Base-by-base conservation (phyloP, 1,284 basidiomycete genomes). In the Singerocomus inundabilis region DNA sequence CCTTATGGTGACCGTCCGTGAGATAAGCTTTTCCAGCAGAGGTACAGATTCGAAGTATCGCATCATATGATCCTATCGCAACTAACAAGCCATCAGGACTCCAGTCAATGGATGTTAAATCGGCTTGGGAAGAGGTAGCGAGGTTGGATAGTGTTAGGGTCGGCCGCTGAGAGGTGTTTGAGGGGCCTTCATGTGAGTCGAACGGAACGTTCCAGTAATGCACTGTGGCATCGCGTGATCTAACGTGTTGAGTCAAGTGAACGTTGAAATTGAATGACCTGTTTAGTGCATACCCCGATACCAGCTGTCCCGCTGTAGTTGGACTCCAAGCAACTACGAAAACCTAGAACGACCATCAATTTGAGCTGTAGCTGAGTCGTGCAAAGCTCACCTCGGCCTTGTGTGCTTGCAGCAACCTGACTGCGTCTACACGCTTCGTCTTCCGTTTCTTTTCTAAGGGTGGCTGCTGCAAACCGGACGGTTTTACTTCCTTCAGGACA, bases 281-380 rank as follows among this genome's bases (percentile, higher is more conserved):
- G 24, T 41, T 52, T 9, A 29, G 33, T 25, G 62, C 77, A 47
- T 67, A 90, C 84, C 91, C 91, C 29, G 90, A 84, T 26, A 88
- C 88, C 15, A 93, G 68, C 13, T 84, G 62, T 36, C 77, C 74
- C 26, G 72, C 72, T n/a, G 79, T 73, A 37, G 71, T 73, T 9
- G 90, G 87, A 67, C 90, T 92, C 78, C 88, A 93, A 5, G 84
- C 79, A 53, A 86, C 88, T 7, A 88, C 82, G 52, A 91, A 92
- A 3, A 92, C 85, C 87, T 91, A 58, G 18, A 39, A 49, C 32
- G 11, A n/a, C 30, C 18, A 13, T 58, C 29, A 49, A 8, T 41
- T 15, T 21, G 36, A 30, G 34, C 49, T 49, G 18, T n/a, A 21
- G 6, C n/a, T 25, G 16, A 30, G 24, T 30, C 33, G 37, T 18